Conservation (phyloP, 371 early-diverging fungal genomes). For the Rhizopus stolonifer region DNA sequence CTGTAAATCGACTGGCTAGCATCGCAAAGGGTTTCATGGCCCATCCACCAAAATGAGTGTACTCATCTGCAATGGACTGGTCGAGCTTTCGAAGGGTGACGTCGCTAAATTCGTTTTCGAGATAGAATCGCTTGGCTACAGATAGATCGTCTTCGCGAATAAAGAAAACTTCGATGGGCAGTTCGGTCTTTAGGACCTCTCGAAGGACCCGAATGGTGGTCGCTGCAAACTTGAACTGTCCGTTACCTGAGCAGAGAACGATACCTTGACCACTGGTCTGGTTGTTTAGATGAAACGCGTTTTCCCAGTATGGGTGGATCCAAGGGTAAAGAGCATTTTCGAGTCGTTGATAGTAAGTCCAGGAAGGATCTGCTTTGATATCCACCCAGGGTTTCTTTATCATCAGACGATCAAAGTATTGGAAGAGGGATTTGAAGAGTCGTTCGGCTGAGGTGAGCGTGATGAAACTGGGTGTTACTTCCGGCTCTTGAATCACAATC, state of each 20-base stretch:
- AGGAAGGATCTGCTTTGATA: constrained; percentile 12
- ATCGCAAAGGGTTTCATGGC: constrained; percentile 61
- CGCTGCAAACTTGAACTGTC: constrained; percentile 30
- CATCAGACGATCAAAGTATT: constrained; percentile 30
- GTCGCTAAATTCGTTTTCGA: constrained; percentile 37
- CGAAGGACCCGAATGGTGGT: constrained; percentile 34
- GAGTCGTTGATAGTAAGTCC: constrained; percentile 16
- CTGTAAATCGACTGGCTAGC: constrained; percentile 56
- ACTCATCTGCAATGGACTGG: constrained; percentile 31
- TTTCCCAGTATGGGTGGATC: constrained; percentile 26
- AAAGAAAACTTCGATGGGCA: constrained; percentile 70
- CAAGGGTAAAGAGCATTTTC: constrained; percentile 30
- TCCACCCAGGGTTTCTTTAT: constrained; percentile 2
- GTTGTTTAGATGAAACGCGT: constrained; percentile 29
- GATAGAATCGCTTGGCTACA: constrained; percentile 26
- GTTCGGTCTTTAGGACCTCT: constrained; percentile 40
- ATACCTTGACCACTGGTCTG: constrained; percentile 25
- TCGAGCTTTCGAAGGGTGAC: constrained; percentile 46
- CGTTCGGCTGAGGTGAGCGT: constrained; percentile 32
- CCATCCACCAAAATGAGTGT: constrained; percentile 51
- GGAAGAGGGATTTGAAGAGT: constrained; percentile 36
- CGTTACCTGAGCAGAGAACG: constrained; percentile 30
- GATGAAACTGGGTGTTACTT: constrained; percentile 31
- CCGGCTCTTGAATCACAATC: constrained; percentile 19
- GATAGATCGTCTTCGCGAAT: constrained; percentile 56